Base-by-base conservation (phyloP, 768 basidiomycete genomes). In the Hemileccinum impolitum region DNA sequence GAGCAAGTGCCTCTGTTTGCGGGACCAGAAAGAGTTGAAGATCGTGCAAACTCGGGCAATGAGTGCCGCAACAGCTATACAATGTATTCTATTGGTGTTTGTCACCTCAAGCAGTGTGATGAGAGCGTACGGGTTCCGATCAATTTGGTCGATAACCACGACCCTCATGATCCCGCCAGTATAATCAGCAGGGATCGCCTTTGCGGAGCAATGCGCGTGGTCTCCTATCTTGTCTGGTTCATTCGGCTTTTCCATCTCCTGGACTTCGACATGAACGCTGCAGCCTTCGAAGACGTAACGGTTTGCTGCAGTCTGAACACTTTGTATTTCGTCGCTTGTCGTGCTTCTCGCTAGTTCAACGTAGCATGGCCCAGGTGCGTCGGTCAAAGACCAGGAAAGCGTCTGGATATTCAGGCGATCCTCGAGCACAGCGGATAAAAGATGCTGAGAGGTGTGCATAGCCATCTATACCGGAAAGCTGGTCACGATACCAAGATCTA, bases 401-500 rank as follows among this genome's bases (percentile, higher is more conserved):
- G 90, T 92, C 7, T 81, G 80, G 23, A 90, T 72, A 28, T 78
- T 66, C 34, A 88, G 72, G 4, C 69, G 70, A 19, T 75, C 72
- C 59, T 91, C 87, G 5, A 92, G 73, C n/a, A 90, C 73, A 1
- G 89, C 87, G 13, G 89, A 90, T 19, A 92, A 77, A 38, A 90
- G 74, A 53, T 91, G 90, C 59, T 92, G 90, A 0, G 85, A 85
- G 1, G 89, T 90, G 65, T 93, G 90, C 79, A 89, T 81, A 14
- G 82, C 79, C 85, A 88, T 88, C 85, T 89, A 56, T 38, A 37
- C 21, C 32, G 11, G 21, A 43, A 19, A 32, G 17, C 15, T 26
- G 23, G 18, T 48, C 28, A 46, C n/a, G 26, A 47, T 13, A 25
- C 32, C 37, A 19, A 49, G 25, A 31, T 32, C 43, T 28, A 23